Conservation (phyloP, 768 basidiomycete species). For the Boletus bicolor region DNA sequence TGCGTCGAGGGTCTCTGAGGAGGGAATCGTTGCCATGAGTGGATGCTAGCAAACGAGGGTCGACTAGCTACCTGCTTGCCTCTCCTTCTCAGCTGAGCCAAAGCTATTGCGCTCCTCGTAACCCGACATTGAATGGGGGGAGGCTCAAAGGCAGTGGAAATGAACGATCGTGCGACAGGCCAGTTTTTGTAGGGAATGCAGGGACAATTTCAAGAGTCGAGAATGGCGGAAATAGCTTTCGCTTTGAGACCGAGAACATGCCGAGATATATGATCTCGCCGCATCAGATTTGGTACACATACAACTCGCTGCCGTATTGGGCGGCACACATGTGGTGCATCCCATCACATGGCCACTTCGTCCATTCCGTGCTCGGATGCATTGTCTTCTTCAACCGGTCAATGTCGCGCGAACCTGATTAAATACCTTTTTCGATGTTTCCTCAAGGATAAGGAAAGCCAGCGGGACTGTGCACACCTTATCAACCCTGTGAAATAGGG, state of each 20-base stretch:
- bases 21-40: neutral
- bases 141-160: neutral
- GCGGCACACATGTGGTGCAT: constrained; percentile 2
- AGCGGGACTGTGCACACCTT: too few species aligned
- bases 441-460: too few species aligned
- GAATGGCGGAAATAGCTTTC: neutral
- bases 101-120: constrained; percentile 16
- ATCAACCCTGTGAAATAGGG: too few species aligned
- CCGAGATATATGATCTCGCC: neutral
- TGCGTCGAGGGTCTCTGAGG: constrained; percentile 2
- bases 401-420: too few species aligned
- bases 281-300: neutral
- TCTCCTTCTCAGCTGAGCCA: constrained; percentile 26
- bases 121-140: constrained; percentile 17
- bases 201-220: neutral
- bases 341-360: neutral
- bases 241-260: neutral
- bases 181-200: constrained; percentile 14
- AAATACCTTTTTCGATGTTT: too few species aligned
- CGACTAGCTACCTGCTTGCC: constrained; percentile 8
- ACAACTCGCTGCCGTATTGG: neutral
- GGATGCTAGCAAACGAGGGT: neutral
- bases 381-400: neutral
- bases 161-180: neutral
- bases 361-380: neutral